phyloP scores from a whole-genome alignment of 345 rosid species.

The Populus pruinosa region DNA sequence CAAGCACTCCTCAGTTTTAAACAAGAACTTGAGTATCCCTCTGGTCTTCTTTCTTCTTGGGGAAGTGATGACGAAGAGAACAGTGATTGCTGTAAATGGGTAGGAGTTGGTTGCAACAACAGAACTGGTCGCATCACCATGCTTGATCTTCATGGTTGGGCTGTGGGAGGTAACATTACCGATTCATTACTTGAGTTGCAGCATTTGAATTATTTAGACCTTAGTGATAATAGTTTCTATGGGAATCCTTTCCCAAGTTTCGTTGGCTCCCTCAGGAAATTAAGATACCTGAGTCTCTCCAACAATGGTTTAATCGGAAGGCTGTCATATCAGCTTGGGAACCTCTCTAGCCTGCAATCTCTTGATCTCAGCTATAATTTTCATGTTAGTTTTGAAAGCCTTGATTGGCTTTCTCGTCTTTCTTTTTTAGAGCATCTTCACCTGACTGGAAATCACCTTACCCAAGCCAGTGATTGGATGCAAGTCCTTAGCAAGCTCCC shows the following conservation, averaged over 20 bases:
- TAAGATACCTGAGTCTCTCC: not conserved
- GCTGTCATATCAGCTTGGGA: not conserved
- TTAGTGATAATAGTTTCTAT: not conserved
- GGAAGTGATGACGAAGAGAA: not conserved
- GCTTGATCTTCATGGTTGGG: not conserved
- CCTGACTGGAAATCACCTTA: not conserved
- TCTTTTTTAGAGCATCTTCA: not conserved
- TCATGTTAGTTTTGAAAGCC: not conserved
- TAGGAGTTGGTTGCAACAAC: conserved; percentile 13
- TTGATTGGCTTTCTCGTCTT: conserved; percentile 8
- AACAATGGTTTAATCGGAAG: not conserved
- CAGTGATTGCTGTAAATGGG: conserved; percentile 20
- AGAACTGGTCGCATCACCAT: not conserved
- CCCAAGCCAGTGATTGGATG: not conserved
- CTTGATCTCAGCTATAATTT: conserved; percentile 2
- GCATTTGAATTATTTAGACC: conserved; percentile 6
- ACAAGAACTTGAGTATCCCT: not conserved
- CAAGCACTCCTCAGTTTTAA: conserved; percentile 12
- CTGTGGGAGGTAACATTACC: not conserved
- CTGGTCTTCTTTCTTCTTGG: conserved; percentile 6
- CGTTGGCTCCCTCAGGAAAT: not conserved
- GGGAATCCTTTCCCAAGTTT: too few species aligned
- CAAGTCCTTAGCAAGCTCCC: not conserved
- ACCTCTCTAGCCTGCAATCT: conserved; percentile 10
- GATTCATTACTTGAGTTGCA: not conserved